Base-by-base conservation (phyloP, 1,284 basidiomycete species). In the Apiotrichum mycotoxinovorans region DNA sequence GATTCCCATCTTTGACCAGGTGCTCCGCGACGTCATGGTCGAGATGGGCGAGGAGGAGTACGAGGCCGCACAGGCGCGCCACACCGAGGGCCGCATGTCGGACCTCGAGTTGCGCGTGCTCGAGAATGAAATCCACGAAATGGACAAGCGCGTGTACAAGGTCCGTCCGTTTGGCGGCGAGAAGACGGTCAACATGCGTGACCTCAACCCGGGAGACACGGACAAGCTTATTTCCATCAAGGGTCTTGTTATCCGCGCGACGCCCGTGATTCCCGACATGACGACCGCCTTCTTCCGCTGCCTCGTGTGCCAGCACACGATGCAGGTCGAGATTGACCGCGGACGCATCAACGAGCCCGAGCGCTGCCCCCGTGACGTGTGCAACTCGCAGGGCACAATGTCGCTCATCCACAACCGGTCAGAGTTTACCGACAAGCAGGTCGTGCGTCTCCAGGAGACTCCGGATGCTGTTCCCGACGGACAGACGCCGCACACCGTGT, bases 261-360 rank as follows among this genome's bases (percentile, higher is more conserved):
- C 95, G 0, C 91, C 95, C 4, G 88, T 98, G 69, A 98, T 98
- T 57, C 95, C 96, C 2, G 95, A 98, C 77, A 98, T 98, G 96
- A 93, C 92, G 78, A 83, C 72, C 8, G 95, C 94, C 33, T 98
- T 98, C 81, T 98, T 98, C 85, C 89, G 94, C 47, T 98, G 95
- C 79, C 80, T 91, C n/a, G 88, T 87, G 40, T 98, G 96, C 76
- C 88, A 88, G 57, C 94, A 98, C 76, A 96, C 94, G 7, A 85
- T 93, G 9, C 88, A 91, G 71, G 90, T 91, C 62, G 93, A 96
- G 71, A 96, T 98, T 56, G 93, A 98, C 75, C 87, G 94, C 14
- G 95, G 95, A 40, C 89, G 91, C 74, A 98, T 98, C 66, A 85
- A 88, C 70, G 95, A 98, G 76, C 95, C 96, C 1, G 82, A 83